A percentile compares a stretch with the other conserved stretches of the same genome.
phyloP scores from a whole-genome alignment of 768 basidiomycete genomes.

The Psilocybe azurescens region DNA sequence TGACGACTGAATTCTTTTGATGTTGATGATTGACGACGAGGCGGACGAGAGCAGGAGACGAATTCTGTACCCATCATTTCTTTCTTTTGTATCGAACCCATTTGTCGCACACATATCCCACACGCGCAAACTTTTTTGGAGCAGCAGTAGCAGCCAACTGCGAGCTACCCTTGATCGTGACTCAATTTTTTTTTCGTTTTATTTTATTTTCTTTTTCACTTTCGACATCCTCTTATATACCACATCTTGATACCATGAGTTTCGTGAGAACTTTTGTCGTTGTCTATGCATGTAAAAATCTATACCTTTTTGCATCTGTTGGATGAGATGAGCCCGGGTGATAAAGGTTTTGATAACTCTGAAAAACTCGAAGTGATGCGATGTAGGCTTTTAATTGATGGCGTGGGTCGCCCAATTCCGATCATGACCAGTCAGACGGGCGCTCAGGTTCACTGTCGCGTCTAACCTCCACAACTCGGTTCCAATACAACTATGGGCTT shows the following conservation, averaged over 20 bases:
- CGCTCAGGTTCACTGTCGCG: not conserved
- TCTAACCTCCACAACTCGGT: constrained; percentile 7
- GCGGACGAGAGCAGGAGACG: constrained; percentile 7
- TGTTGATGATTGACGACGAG: not conserved
- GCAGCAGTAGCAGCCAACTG: not conserved
- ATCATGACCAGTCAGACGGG: constrained; percentile 7
- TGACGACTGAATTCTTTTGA: not conserved
- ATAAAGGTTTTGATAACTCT: constrained; percentile 9
- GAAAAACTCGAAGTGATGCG: not conserved
- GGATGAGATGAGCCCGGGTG: not conserved
- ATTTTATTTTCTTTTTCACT: constrained; percentile 17
- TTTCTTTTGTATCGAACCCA: constrained; percentile 11
- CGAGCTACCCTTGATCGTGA: no score
- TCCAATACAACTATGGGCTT: constrained; percentile 70
- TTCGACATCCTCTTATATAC: constrained; percentile 32
- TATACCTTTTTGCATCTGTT: constrained; percentile 8
- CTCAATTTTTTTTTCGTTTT: constrained; percentile 5
- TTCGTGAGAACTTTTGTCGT: not conserved
- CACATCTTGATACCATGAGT: constrained; percentile 43
- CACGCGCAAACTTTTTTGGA: constrained; percentile 3
- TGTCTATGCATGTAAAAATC: constrained; percentile 20
- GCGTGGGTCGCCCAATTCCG: constrained; percentile 3
- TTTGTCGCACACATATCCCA: constrained; percentile 12
- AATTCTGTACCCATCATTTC: constrained; percentile 10
- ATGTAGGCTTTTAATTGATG: not conserved